Evolutionary conservation across 106 monocot species (phyloP).

Genomic region (Phalaenopsis aphrodite): DNA sequence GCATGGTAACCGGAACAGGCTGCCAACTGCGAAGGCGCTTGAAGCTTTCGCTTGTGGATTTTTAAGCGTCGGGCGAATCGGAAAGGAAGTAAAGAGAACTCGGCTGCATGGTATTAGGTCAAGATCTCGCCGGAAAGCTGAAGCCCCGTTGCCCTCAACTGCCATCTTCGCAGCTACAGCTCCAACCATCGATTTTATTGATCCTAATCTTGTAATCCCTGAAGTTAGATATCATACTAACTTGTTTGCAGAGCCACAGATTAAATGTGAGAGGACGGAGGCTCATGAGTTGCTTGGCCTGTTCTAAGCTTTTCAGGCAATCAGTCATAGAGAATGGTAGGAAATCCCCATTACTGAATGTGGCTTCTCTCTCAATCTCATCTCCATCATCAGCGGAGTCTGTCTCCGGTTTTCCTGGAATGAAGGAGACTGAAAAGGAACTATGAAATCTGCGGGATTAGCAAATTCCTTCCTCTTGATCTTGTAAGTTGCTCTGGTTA

Average conservation of each 20-base stretch:
- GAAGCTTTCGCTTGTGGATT: conserved; percentile 90
- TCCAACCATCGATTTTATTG: not conserved
- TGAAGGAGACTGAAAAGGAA: not conserved
- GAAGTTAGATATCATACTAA: conserved; percentile 13
- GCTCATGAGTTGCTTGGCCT: conserved; percentile 29
- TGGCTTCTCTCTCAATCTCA: not conserved
- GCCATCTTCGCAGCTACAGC: not conserved
- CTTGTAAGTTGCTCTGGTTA: not conserved
- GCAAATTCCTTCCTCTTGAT: not conserved
- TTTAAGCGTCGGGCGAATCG: conserved; percentile 3
- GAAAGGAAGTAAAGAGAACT: not conserved
- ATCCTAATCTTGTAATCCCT: not conserved
- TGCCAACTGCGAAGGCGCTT: conserved; percentile 62
- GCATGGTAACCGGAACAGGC: conserved; percentile 79
- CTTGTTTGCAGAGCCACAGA: conserved; percentile 8
- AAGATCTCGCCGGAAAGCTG: conserved; percentile 15
- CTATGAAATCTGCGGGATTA: not conserved
- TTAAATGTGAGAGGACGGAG: conserved; percentile 13
- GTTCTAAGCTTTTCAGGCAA: conserved; percentile 5
- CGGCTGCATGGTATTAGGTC: conserved; percentile 5
- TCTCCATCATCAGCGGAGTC: not conserved
- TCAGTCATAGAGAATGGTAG: too few species aligned
- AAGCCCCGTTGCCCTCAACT: not conserved
- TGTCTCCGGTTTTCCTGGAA: not conserved
- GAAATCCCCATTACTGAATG: too few species aligned